A percentile compares a stretch with the other conserved stretches of the same genome.
These are phyloP conservation scores for Helianthus tuberosus DNA, from an alignment of 129 eudicot genomes.

Conservation along the genomic window DNA sequence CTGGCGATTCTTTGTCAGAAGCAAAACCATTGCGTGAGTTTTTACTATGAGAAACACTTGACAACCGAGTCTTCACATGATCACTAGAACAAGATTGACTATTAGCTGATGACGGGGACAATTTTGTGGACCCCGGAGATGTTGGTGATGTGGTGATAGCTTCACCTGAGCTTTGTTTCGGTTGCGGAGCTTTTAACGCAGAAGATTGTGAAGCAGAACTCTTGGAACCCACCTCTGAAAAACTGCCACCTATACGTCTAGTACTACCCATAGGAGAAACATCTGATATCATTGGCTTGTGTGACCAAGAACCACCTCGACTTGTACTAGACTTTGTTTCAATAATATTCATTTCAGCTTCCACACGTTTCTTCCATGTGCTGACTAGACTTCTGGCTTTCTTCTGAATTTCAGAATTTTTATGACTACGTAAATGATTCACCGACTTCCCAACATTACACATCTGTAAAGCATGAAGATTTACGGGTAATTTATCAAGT, in stretches of 20 bases:
- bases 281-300: slow-evolving; percentile 53
- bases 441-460: slow-evolving; percentile 93
- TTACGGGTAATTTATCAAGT: slow-evolving; percentile 87
- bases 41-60: slow-evolving; percentile 51
- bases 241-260: slow-evolving; percentile 33
- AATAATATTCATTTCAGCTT: slow-evolving; percentile 10
- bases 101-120: slow-evolving; percentile 45
- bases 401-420: slow-evolving; percentile 77
- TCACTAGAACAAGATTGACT: slow-evolving; percentile 68
- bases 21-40: slow-evolving; percentile 54
- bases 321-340: slow-evolving; percentile 58
- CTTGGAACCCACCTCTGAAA: slow-evolving; percentile 44
- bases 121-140: slow-evolving; percentile 50
- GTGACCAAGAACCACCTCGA: slow-evolving; percentile 52
- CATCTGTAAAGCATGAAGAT: slow-evolving; percentile 81
- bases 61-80: slow-evolving; percentile 43
- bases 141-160: slow-evolving; percentile 46
- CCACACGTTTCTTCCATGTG: slow-evolving; percentile 97
- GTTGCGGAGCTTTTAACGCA: slow-evolving; percentile 48
- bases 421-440: slow-evolving; percentile 22
- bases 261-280: slow-evolving; percentile 43
- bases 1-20: slow-evolving; percentile 56
- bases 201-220: slow-evolving; percentile 55
- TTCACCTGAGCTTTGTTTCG: slow-evolving; percentile 47
- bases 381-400: slow-evolving; percentile 86